Percentiles rank a stretch among this genome's conserved stretches.
These are phyloP conservation scores for Eudorina sp. DNA, from an alignment of 139 green algal genomes.

Conservation along the genomic window DNA sequence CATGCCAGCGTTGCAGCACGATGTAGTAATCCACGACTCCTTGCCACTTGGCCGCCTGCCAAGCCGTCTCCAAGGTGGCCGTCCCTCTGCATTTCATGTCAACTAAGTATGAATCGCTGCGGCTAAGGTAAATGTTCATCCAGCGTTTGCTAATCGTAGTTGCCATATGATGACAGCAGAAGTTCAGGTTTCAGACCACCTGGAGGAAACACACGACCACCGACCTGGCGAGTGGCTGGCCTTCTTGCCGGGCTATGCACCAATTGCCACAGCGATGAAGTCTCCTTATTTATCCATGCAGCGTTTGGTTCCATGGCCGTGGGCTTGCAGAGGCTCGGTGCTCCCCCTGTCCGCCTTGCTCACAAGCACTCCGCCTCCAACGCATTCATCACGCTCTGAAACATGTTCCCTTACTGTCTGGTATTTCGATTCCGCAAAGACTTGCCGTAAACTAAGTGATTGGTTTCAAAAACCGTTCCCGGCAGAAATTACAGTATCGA, in stretches of 20 bases:
- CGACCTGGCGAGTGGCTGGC: background rate
- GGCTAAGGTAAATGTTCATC: background rate
- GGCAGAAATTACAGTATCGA: no score
- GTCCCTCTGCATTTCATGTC: background rate
- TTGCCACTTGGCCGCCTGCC: background rate
- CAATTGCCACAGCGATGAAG: background rate
- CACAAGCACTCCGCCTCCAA: no score
- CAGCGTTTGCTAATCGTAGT: background rate
- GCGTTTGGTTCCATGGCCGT: slow-evolving; percentile 4
- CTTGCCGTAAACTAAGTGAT: no score
- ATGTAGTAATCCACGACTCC: background rate
- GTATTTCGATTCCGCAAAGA: no score
- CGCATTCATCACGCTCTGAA: no score
- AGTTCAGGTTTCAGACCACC: background rate
- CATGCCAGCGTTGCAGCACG: background rate
- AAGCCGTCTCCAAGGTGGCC: background rate
- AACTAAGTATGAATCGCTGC: background rate
- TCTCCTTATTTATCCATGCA: background rate
- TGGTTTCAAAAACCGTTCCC: no score
- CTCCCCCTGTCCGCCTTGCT: background rate
- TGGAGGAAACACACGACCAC: background rate
- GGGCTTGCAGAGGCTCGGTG: background rate
- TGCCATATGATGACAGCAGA: no score
- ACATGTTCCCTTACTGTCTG: no score
- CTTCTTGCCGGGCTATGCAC: slow-evolving; percentile 3